Base-by-base conservation (phyloP, 306 rosid genomes). In the Glycine tomentella region DNA sequence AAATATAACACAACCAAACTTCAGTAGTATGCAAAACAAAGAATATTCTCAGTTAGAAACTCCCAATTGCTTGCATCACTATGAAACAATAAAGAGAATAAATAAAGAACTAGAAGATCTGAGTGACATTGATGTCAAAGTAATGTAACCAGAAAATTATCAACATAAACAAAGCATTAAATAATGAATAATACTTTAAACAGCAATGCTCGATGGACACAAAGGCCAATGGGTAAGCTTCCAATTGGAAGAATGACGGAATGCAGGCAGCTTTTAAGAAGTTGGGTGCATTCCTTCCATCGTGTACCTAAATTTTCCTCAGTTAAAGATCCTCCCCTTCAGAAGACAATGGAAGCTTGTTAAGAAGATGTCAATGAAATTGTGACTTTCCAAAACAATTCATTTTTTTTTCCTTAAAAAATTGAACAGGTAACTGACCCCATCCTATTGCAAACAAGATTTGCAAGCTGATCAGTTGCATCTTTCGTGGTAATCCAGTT, bases 131-230 rank as follows among this genome's bases (percentile, higher is more conserved):
- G 42, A 53, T 38, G 25, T 20, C 72, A 46, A 77, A 80, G 67
- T 11, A 83, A 57, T 31, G 80, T 31, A 40, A 72, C 73, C 53
- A 77, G 25, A 81, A 84, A 58, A 76, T 62, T 53, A 52, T 45
- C 38, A 31, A 68, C 16, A 17, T 46, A n/a, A 42, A 17, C 83
- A 81, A 72, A 50, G 70, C 42, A 57, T 14, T 63, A 46, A 72
- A 76, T n/a, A 70, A 72, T 16, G 75, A 74, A 72, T 44, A 64
- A 46, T 90, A 95, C 99, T 85, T 95, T 95, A 85, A 95, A 95
- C 68, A 95, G 85, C 87, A 95, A 83, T 45, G 99, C 94, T 82
- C 99, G 97, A 85, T 95, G 99, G 73, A 94, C 92, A 84, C 99
- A 95, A 31, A 90, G 90, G 87, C 99, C 99, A 34, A 88, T 72